Evolutionary conservation across 2,329 filamentous ascomycete species (phyloP), one percentile per base, ranked within the genome.

Genomic region (Phialophora expanda): DNA sequence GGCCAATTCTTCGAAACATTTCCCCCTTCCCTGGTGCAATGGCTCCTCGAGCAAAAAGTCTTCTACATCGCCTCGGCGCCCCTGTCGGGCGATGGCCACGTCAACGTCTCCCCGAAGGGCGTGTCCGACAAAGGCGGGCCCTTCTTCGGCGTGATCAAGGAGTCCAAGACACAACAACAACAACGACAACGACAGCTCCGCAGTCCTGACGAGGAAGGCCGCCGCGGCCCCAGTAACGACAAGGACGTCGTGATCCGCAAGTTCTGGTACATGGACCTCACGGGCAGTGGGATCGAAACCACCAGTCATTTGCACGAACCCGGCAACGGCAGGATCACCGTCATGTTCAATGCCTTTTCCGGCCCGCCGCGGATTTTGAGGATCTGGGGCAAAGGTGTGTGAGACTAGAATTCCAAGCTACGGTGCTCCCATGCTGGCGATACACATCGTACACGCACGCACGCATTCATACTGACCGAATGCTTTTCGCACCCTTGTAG

Each of bases 51-150:
- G 11, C 90, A 93, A 44, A 85, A 88, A 62, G 79, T 93, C 72
- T 93, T 93, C 83, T 93, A 90, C 81, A 88, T 90, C 11, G 89
- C 87, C 48, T 90, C 89, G 14, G 89, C 90, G 0, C 89, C 90
- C 0, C 83, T 87, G 28, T 82, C 83, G n/a, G 88, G 86, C 22
- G 77, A 80, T 1, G 69, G 69, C 3, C 90, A 93, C 78, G 82
- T 93, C 80, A 93, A 93, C 73, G 79, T 92, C 62, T 93, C 90
- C 0, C 89, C 91, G 56, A 92, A 93, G 77, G 67, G 67, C 73
- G 79, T 92, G 63, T 92, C 90, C 0, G 89, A 90, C 61, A 92
- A 93, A 77, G 90, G 90, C 56, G 83, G 89, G 24, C 80, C 86
- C 0, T 81, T 69, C 59, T 72, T 72, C 56, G 71, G 71, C 22